Evolutionary conservation across 2,329 filamentous ascomycete genomes (phyloP).

Genomic region (Pyrenochaeta sp.): DNA sequence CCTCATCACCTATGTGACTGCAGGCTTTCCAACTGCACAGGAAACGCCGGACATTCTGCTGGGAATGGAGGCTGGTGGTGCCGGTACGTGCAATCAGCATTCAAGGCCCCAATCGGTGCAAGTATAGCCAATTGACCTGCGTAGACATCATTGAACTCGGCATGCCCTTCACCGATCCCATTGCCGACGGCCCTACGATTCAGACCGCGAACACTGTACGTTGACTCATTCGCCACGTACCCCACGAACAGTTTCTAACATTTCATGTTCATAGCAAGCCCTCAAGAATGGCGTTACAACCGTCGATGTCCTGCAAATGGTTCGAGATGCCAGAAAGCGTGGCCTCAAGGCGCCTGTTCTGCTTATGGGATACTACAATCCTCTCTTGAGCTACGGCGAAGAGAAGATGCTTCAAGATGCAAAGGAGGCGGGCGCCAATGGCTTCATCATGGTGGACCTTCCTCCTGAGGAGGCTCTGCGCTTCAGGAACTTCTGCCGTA

Average conservation of each 20-base stretch:
- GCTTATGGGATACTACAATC: slow-evolving; percentile 99
- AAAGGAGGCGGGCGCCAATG: slow-evolving; percentile 85
- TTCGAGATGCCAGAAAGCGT: slow-evolving; percentile 77
- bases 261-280: slow-evolving; percentile 62
- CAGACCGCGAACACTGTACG: slow-evolving; percentile 89
- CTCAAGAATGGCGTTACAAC: slow-evolving; percentile 90
- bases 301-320: slow-evolving; percentile 79
- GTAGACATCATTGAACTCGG: slow-evolving; percentile 94
- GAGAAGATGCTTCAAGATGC: slow-evolving; percentile 86
- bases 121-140: slow-evolving; percentile 23
- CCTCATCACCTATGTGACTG: slow-evolving; percentile 94
- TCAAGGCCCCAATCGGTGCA: neutral
- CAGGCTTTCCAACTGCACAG: slow-evolving; percentile 85
- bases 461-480: slow-evolving; percentile 94
- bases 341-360: slow-evolving; percentile 85
- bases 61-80: slow-evolving; percentile 89
- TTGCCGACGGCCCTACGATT: slow-evolving; percentile 96
- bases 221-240: slow-evolving; percentile 36
- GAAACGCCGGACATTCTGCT: slow-evolving; percentile 86
- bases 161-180: slow-evolving; percentile 96
- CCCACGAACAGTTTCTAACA: slow-evolving; percentile 22
- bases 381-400: slow-evolving; percentile 91
- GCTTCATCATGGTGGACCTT: slow-evolving; percentile 95
- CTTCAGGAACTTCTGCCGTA: slow-evolving; percentile 85
- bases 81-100: slow-evolving; percentile 65